Conservation (phyloP, 2,329 filamentous ascomycete genomes). For the Pseudonectria foliicola region DNA sequence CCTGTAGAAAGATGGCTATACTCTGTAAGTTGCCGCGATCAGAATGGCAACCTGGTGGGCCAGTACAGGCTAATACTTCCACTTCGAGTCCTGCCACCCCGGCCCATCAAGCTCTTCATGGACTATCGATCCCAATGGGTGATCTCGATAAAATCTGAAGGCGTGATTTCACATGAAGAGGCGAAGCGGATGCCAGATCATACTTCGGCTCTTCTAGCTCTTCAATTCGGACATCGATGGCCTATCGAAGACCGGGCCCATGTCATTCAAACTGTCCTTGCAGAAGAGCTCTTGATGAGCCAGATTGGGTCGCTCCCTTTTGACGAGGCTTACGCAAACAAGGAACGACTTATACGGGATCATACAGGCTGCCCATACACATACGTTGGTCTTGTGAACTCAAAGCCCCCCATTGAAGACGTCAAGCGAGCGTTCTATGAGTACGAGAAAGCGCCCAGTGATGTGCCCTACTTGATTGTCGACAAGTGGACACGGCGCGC, state of each 20-base stretch:
- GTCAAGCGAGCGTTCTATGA: constrained; percentile 31
- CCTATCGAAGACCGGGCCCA: constrained; percentile 30
- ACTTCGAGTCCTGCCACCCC: constrained; percentile 29
- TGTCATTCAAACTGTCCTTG: constrained; percentile 35
- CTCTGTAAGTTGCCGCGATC: constrained; percentile 28
- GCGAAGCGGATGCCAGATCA: constrained; percentile 29
- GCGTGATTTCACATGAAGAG: constrained; percentile 13
- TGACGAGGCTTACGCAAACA: constrained; percentile 14
- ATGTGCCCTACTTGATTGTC: constrained; percentile 44
- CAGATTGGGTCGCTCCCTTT: constrained; percentile 26
- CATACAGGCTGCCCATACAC: constrained; percentile 28
- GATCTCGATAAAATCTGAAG: constrained; percentile 15
- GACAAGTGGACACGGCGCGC: constrained; percentile 45
- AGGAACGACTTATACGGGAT: constrained; percentile 35
- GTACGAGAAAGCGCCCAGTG: constrained; percentile 32
- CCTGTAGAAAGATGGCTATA: constrained; percentile 16
- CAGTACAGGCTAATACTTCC: constrained; percentile 40
- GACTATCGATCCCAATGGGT: constrained; percentile 29
- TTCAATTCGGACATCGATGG: constrained; percentile 44
- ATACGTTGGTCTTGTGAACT: constrained; percentile 33
- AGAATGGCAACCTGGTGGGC: constrained; percentile 21
- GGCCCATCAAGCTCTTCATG: constrained; percentile 34
- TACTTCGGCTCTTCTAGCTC: constrained; percentile 36
- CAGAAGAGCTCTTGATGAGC: constrained; percentile 18
- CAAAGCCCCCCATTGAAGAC: constrained; percentile 35